phyloP scores from a whole-genome alignment of 352 stramenopile species.

The Phytophthora pistaciae region DNA sequence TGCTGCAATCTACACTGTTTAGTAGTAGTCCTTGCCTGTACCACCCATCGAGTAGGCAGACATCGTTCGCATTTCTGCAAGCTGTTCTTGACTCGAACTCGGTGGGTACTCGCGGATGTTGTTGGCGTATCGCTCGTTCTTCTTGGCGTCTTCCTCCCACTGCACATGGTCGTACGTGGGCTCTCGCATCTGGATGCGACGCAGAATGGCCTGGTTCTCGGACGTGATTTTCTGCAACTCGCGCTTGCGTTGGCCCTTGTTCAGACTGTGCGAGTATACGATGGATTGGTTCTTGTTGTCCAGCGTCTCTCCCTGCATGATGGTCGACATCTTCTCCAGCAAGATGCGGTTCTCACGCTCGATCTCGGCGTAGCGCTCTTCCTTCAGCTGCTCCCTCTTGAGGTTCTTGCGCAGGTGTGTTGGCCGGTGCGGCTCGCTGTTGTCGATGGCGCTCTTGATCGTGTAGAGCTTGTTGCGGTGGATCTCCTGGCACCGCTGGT shows the following conservation, averaged over 20 bases:
- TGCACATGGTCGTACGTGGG: constrained; percentile 92
- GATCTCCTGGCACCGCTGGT: constrained; percentile 89
- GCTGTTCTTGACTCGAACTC: constrained; percentile 48
- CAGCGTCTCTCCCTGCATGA: constrained; percentile 91
- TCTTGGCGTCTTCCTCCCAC: constrained; percentile 90
- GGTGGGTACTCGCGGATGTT: constrained; percentile 92
- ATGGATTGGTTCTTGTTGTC: constrained; percentile 90
- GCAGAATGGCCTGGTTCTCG: constrained; percentile 90
- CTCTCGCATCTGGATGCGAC: constrained; percentile 91
- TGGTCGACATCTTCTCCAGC: constrained; percentile 98
- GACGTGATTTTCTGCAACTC: constrained; percentile 89
- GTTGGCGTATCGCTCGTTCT: constrained; percentile 84
- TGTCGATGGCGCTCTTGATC: constrained; percentile 97
- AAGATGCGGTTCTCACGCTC: constrained; percentile 97
- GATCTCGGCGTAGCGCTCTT: constrained; percentile 95
- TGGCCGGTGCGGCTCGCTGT: constrained; percentile 91
- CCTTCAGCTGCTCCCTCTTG: constrained; percentile 97
- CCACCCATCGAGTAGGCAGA: constrained; percentile 63
- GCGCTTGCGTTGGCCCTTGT: constrained; percentile 85
- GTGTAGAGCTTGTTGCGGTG: constrained; percentile 80
- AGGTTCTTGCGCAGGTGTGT: constrained; percentile 95
- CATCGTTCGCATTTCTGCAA: constrained; percentile 58
- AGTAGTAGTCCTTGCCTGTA: constrained; percentile 55
- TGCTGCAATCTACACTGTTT: neutral
- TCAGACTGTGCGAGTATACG: constrained; percentile 81